Conservation (phyloP, 2,329 filamentous ascomycete species). For the Pseudocercospora fuligena region DNA sequence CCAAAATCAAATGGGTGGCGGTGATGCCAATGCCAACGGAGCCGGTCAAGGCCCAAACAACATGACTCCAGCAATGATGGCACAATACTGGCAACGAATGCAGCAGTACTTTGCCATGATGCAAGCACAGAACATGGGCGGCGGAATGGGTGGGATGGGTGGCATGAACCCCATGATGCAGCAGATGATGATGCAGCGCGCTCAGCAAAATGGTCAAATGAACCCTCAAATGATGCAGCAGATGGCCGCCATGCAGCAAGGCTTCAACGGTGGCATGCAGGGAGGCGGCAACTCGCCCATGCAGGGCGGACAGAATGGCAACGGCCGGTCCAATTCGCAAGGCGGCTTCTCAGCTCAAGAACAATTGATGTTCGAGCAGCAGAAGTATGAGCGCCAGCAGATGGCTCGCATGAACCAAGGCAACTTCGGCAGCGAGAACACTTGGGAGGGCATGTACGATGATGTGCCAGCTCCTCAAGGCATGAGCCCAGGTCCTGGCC, state of each 20-base stretch:
- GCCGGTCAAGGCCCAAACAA: conserved; percentile 52
- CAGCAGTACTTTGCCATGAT: conserved; percentile 88
- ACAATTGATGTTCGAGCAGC: conserved; percentile 76
- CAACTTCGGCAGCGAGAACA: conserved; percentile 55
- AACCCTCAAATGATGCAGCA: conserved; percentile 59
- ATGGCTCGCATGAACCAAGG: conserved; percentile 57
- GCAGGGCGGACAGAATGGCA: conserved; percentile 34
- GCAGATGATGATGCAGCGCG: conserved; percentile 45
- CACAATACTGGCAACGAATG: conserved; percentile 98
- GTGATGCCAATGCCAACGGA: conserved; percentile 27
- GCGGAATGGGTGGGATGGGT: conserved; percentile 60
- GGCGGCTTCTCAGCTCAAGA: conserved; percentile 69
- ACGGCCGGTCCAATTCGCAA: conserved; percentile 30
- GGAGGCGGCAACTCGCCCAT: conserved; percentile 26
- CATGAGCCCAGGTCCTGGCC: conserved; percentile 42
- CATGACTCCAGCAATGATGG: conserved; percentile 97
- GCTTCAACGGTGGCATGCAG: conserved; percentile 46
- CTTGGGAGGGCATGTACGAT: conserved; percentile 98
- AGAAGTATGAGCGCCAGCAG: conserved; percentile 76
- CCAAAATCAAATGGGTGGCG: conserved; percentile 32
- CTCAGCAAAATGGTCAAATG: conserved; percentile 51
- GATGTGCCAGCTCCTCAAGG: conserved; percentile 84
- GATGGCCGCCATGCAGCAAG: conserved; percentile 43
- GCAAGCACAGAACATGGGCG: conserved; percentile 45
- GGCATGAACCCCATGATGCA: conserved; percentile 64